Evolutionary conservation across 495 filamentous ascomycete genomes (phyloP).

Genomic region (Pseudoneurospora amorphoporcata): DNA sequence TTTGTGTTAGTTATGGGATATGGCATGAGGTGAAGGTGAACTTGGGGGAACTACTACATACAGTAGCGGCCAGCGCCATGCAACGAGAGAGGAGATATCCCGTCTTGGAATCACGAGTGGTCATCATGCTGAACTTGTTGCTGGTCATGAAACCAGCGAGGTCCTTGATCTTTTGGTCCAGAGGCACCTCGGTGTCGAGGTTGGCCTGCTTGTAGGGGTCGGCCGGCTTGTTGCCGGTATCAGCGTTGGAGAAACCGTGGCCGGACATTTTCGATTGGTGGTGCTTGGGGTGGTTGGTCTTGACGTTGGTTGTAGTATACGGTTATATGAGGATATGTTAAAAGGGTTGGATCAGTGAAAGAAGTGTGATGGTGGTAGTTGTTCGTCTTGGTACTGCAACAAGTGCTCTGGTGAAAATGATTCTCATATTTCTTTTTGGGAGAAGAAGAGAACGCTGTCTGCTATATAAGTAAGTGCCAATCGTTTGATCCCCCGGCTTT

Average conservation of each 20-base stretch:
- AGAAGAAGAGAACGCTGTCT: neutral
- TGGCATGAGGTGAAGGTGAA: neutral
- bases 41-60: slow-evolving; percentile 23
- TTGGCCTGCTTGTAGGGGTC: slow-evolving; percentile 81
- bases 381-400: neutral
- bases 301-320: neutral
- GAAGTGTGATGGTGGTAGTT: neutral
- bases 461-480: neutral
- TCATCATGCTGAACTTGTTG: slow-evolving; percentile 73
- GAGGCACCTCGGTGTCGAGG: slow-evolving; percentile 44
- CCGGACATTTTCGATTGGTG: slow-evolving; percentile 16
- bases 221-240: slow-evolving; percentile 43
- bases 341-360: neutral
- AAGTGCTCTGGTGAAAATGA: neutral
- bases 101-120: slow-evolving; percentile 46
- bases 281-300: neutral
- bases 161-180: slow-evolving; percentile 73
- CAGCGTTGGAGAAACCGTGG: slow-evolving; percentile 43
- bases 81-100: slow-evolving; percentile 65
- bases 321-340: neutral
- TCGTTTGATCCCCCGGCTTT: neutral
- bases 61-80: slow-evolving; percentile 84
- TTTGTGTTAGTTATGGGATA: neutral
- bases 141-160: slow-evolving; percentile 55
- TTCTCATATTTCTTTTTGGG: neutral